Base-by-base conservation (phyloP, 1,284 basidiomycete genomes). In the Fomes fomentarius region DNA sequence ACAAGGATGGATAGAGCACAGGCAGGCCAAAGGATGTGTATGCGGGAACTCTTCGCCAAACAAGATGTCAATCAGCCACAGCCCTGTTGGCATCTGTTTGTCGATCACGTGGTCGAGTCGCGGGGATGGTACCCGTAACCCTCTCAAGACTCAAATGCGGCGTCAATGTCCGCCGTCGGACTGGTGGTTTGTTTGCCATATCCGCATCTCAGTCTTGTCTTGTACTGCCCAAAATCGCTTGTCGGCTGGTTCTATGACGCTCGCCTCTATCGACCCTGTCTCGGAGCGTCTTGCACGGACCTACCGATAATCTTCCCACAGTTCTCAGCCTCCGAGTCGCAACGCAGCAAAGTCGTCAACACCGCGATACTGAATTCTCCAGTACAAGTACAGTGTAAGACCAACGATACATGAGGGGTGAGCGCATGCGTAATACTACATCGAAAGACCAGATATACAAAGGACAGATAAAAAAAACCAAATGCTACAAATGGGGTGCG, bases 41-140 rank as follows among this genome's bases (percentile, higher is more conserved):
- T 10, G 28, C 2, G 15, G 35, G 30, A 33, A 25, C 38, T 35
- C 31, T 35, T 30, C 26, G 19, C 41, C 44, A 47, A 57, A 60
- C 55, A 53, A 52, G 50, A 52, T 50, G 40, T 44, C 55, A 34
- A 42, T 50, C 37, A 42, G 58, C 58, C 58, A 60, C 58, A 49
- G 9, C 41, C 35, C 30, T 60, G 58, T 60, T 54, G 50, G 21
- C 35, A 21, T 31, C 24, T 60, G 44, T 57, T 60, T 60, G 50
- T 22, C 21, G 11, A 14, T 47, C 53, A 56, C 57, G 53, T 58
- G 53, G 12, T 9, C 28, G 6, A 26, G 15, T 12, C 3, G n/a
- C n/a, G n/a, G n/a, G n/a, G n/a, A n/a, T n/a, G n/a, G n/a, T n/a
- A n/a, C n/a, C n/a, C n/a, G n/a, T n/a, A n/a, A n/a, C n/a, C n/a